Percentiles rank a stretch among this genome's conserved stretches.
These are phyloP conservation scores for Kazachstania taianensis DNA, from an alignment of 805 yeast species.

Conservation along the genomic window DNA sequence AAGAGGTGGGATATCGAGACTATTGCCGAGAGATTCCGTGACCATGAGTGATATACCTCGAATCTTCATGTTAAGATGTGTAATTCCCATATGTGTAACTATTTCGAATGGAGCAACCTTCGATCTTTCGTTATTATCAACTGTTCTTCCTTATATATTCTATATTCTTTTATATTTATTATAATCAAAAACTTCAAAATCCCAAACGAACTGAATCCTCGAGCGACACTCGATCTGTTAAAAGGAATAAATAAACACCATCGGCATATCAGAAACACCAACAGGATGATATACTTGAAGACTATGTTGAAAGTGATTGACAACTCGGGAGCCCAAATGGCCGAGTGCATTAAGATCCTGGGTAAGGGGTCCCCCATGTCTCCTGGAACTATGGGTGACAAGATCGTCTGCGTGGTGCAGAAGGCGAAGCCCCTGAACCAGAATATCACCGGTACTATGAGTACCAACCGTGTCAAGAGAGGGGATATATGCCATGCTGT, in stretches of 20 bases:
- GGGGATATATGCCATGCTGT: slow-evolving; percentile 96
- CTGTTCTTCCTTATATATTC: too few species aligned
- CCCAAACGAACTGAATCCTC: too few species aligned
- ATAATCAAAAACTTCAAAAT: too few species aligned
- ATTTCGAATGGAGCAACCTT: too few species aligned
- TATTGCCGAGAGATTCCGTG: slow-evolving; percentile 16
- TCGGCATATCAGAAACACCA: neutral
- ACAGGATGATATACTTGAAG: slow-evolving; percentile 74
- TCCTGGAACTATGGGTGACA: slow-evolving; percentile 82
- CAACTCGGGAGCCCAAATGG: slow-evolving; percentile 90
- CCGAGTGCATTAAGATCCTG: slow-evolving; percentile 90
- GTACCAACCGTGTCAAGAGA: slow-evolving; percentile 75
- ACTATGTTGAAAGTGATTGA: slow-evolving; percentile 84
- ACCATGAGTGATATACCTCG: neutral
- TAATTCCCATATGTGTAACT: too few species aligned
- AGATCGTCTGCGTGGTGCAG: slow-evolving; percentile 87
- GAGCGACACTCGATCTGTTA: neutral
- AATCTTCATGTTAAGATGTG: too few species aligned
- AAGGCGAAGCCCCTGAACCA: slow-evolving; percentile 72
- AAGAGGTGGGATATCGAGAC: slow-evolving; percentile 1
- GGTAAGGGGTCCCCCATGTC: slow-evolving; percentile 73
- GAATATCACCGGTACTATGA: slow-evolving; percentile 62
- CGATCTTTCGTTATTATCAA: too few species aligned
- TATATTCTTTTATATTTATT: too few species aligned
- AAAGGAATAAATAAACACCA: neutral